Percentiles rank a stretch among this genome's conserved stretches.
Evolutionary conservation across 1,139 yeast species (phyloP).

Genomic region (Blastobotrys malaysiensis): DNA sequence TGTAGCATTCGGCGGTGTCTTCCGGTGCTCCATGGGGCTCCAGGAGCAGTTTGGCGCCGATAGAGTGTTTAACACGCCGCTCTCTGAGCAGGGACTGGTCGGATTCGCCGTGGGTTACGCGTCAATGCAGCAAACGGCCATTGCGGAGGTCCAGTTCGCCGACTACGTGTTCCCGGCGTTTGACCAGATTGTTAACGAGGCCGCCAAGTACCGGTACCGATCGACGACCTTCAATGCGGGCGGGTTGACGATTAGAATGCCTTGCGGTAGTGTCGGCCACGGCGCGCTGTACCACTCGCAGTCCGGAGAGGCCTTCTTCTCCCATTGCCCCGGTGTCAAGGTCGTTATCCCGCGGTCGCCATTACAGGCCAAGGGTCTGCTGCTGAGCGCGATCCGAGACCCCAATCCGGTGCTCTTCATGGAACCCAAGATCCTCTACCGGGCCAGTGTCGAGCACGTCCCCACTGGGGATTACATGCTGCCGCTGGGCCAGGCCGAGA

Average conservation of each 20-base stretch:
- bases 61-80: conserved; percentile 35
- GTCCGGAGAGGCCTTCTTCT: conserved; percentile 34
- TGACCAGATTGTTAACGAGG: conserved; percentile 37
- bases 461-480: conserved; percentile 32
- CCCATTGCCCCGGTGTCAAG: conserved; percentile 34
- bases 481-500: conserved; percentile 34
- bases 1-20: conserved; percentile 38
- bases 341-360: conserved; percentile 37
- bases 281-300: conserved; percentile 37
- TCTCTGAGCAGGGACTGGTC: conserved; percentile 34
- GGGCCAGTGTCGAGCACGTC: conserved; percentile 34
- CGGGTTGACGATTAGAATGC: conserved; percentile 36
- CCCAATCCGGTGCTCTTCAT: conserved; percentile 34
- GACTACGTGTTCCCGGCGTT: conserved; percentile 38
- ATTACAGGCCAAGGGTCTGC: conserved; percentile 34
- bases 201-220: conserved; percentile 35
- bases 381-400: conserved; percentile 30
- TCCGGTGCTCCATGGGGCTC: conserved; percentile 36
- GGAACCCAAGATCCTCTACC: conserved; percentile 36
- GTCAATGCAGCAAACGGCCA: conserved; percentile 34
- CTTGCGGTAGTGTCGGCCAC: conserved; percentile 36
- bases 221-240: conserved; percentile 30
- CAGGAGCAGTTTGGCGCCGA: conserved; percentile 35
- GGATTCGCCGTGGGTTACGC: conserved; percentile 37
- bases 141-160: conserved; percentile 37